phyloP scores from a whole-genome alignment of 1,139 yeast genomes.

The Blastobotrys indianensis region DNA sequence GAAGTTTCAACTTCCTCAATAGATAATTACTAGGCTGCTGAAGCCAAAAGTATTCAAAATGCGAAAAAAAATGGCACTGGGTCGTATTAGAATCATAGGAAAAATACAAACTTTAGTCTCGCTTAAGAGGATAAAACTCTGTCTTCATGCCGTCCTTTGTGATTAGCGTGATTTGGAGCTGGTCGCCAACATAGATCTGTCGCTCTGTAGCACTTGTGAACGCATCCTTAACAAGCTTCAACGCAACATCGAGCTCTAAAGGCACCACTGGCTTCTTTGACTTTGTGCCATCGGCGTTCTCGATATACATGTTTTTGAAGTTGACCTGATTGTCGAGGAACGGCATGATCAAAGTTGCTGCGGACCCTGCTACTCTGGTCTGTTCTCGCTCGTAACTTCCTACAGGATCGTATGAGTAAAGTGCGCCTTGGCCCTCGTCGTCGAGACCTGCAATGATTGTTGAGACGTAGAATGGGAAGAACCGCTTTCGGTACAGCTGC shows the following conservation, averaged over 20 bases:
- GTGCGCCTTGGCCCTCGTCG: conserved; percentile 91
- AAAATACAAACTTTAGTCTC: conserved; percentile 48
- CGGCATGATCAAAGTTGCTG: conserved; percentile 93
- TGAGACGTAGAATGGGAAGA: conserved; percentile 95
- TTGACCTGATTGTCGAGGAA: conserved; percentile 95
- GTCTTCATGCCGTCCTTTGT: conserved; percentile 88
- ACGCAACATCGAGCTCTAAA: conserved; percentile 74
- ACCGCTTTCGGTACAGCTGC: conserved; percentile 82
- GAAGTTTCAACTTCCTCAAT: conserved; percentile 73
- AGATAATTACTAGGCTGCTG: conserved; percentile 16
- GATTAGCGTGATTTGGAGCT: conserved; percentile 80
- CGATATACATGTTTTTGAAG: conserved; percentile 84
- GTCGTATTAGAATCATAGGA: not conserved
- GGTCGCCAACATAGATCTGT: conserved; percentile 97
- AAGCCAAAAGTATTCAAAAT: no score
- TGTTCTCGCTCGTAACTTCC: conserved; percentile 97
- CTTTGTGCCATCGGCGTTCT: conserved; percentile 61
- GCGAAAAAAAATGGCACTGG: no score
- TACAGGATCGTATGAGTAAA: conserved; percentile 94
- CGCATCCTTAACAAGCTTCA: conserved; percentile 85
- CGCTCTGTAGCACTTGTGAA: conserved; percentile 95
- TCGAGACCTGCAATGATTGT: conserved; percentile 93
- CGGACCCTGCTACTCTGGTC: conserved; percentile 97
- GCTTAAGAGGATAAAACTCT: conserved; percentile 80
- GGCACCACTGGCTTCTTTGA: conserved; percentile 46